Base-by-base conservation (phyloP, 1,284 basidiomycete species). In the Mycosarcoma maydis region DNA sequence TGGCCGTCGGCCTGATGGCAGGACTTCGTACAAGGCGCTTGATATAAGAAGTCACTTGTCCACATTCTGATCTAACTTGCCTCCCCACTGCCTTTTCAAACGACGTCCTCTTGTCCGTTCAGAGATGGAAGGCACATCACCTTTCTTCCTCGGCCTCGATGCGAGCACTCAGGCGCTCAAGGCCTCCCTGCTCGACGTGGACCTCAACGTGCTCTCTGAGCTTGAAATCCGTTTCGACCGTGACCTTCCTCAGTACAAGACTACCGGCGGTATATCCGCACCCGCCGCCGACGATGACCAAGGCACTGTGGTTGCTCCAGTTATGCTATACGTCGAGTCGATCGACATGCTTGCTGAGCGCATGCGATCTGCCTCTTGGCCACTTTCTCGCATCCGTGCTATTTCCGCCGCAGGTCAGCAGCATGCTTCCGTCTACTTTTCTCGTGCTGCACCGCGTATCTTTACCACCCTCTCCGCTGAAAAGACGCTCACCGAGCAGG, bases 391-490 rank as follows among this genome's bases (percentile, higher is more conserved):
- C 20, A 88, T 92, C 68, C 83, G 83, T 2, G 89, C 86, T 10
- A 85, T 92, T 56, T 90, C 89, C 32, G 90, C 90, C 6, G 90
- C 90, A 24, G 90, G 88, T 6, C 90, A 93, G 89, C 92, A 95
- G 90, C 92, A 95, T 80, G 92, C 92, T 10, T 92, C 90, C 2
- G 91, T 94, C 9, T 94, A 90, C 80, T 94, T 91, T 90, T 90
- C 90, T 0, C 74, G 83, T 10, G 82, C 84, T 3, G 89, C 89
- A 0, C 84, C 86, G 40, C 50, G 64, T 0, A 78, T 87, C 6
- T 85, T 94, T 8, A 82, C 85, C 1, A 83, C 83, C 1, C 84
- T 93, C 37, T 85, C 89, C 73, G 68, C 88, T 2, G 68, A 76
- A 2, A 81, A 85, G 50, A 77, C 86, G 0, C 84, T 94, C 4